Conservation (phyloP, 352 stramenopile genomes). For the Pythium pyrilobum region DNA sequence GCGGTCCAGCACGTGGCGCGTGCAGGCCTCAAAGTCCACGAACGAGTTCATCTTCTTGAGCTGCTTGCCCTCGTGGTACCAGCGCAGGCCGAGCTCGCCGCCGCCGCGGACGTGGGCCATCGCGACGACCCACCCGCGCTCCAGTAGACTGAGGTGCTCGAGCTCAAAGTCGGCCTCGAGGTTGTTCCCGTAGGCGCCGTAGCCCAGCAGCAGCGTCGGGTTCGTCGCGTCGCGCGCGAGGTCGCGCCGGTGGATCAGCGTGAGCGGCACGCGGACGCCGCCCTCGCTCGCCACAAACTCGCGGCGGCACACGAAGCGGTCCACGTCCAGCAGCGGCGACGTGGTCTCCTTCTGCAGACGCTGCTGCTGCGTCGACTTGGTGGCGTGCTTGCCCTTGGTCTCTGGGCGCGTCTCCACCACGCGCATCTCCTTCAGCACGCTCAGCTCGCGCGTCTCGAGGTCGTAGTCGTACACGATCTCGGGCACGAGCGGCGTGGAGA, state of each 20-base stretch:
- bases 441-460: conserved; percentile 36
- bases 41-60: conserved; percentile 85
- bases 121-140: conserved; percentile 86
- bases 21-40: conserved; percentile 74
- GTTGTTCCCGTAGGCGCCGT: conserved; percentile 87
- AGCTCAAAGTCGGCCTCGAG: conserved; percentile 85
- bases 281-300: conserved; percentile 20
- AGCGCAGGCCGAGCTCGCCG: conserved; percentile 79
- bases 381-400: not conserved
- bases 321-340: conserved; percentile 5
- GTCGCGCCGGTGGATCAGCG: conserved; percentile 66
- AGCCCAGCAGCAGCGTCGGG: conserved; percentile 83
- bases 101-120: conserved; percentile 89
- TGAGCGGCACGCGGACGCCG: conserved; percentile 56
- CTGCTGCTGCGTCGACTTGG: not conserved
- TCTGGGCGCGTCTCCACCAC: conserved; percentile 11
- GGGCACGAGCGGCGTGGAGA: conserved; percentile 65
- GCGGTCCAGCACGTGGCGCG: conserved; percentile 49
- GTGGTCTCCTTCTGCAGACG: not conserved
- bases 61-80: conserved; percentile 81
- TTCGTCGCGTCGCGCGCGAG: conserved; percentile 49
- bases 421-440: conserved; percentile 49
- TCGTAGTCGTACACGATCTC: conserved; percentile 83
- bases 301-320: conserved; percentile 11
- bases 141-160: conserved; percentile 75